Base-by-base conservation (phyloP, 345 rosid species). In the Eucalyptus guilfoylei region DNA sequence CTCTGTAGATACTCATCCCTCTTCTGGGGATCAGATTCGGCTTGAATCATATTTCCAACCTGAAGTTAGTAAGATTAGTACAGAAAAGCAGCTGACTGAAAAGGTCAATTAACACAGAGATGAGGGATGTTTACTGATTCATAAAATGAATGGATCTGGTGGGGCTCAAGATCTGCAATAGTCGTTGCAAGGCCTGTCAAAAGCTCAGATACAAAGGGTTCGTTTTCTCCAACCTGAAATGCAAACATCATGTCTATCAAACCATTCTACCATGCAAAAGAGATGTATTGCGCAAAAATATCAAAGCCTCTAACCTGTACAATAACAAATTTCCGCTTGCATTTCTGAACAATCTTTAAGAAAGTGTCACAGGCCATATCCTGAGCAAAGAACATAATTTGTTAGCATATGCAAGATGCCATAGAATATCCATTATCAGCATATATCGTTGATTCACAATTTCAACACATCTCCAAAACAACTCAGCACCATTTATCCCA, bases 331-430 rank as follows among this genome's bases (percentile, higher is more conserved):
- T 98, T 97, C 72, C 99, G 95, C 94, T 95, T 98, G 96, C 99
- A 98, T 92, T 98, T 98, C 93, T 96, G 99, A 92, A 98, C 99
- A 92, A 98, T 98, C 94, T 98, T 98, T 93, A 98, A 95, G 93
- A 98, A 98, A 34, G 99, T 98, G 90, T 98, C 99, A 81, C 99
- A 98, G 60, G 99, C 99, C 99, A 98, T 98, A 90, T 98, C 99
- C 99, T 98, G 96, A 86, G 90, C 90, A 86, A 90, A 54, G 88
- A 15, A 34, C 44, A 19, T 30, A 45, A 86, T 76, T 37, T 76
- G 30, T 76, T 76, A 76, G 83, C 47, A 40, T 40, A 76, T 76
- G 83, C 47, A 76, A 76, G 83, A 76, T 24, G 83, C 83, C 83
- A 40, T 21, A 76, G 47, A 76, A 76, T 76, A 76, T 76, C 47